Conservation (phyloP, 1,284 basidiomycete species). For the Rugosomyces carneus region DNA sequence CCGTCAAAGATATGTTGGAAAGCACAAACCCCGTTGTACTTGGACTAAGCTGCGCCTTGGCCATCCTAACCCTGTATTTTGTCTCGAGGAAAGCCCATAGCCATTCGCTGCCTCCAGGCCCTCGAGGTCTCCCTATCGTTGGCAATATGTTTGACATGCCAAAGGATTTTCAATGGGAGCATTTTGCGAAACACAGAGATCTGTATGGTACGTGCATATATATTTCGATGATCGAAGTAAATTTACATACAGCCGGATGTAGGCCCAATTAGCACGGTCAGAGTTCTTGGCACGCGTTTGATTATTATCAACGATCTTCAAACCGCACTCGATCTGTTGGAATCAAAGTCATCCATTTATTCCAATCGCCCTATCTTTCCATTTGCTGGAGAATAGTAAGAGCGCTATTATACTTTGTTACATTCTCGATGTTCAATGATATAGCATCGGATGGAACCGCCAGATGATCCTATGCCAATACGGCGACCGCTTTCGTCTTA, state of each 20-base stretch:
- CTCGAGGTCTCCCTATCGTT: slow-evolving; percentile 8
- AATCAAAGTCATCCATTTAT: slow-evolving; percentile 15
- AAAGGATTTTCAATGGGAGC: slow-evolving; percentile 12
- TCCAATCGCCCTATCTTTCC: slow-evolving; percentile 14
- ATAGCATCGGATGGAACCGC: slow-evolving; percentile 15
- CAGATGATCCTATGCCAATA: slow-evolving; percentile 17
- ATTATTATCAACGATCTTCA: slow-evolving; percentile 15
- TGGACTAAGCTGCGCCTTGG: slow-evolving; percentile 5
- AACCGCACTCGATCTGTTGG: slow-evolving; percentile 13
- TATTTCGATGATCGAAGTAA: background rate
- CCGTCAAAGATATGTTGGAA: slow-evolving; percentile 4
- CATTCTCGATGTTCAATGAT: background rate
- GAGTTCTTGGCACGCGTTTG: slow-evolving; percentile 9
- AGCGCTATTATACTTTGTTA: too few relatives aligned
- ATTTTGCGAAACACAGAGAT: slow-evolving; percentile 14
- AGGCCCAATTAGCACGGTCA: slow-evolving; percentile 16
- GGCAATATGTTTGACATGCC: slow-evolving; percentile 16
- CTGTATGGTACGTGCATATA: slow-evolving; percentile 8
- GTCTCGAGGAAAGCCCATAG: slow-evolving; percentile 5
- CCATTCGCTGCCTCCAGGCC: slow-evolving; percentile 6
- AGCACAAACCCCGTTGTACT: slow-evolving; percentile 5
- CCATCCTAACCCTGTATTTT: slow-evolving; percentile 5
- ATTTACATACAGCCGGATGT: background rate
- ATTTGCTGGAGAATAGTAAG: slow-evolving; percentile 15
- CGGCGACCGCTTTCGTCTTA: slow-evolving; percentile 13